phyloP scores from a whole-genome alignment of 2,329 filamentous ascomycete genomes.

The Ceratocystis harringtonii region DNA sequence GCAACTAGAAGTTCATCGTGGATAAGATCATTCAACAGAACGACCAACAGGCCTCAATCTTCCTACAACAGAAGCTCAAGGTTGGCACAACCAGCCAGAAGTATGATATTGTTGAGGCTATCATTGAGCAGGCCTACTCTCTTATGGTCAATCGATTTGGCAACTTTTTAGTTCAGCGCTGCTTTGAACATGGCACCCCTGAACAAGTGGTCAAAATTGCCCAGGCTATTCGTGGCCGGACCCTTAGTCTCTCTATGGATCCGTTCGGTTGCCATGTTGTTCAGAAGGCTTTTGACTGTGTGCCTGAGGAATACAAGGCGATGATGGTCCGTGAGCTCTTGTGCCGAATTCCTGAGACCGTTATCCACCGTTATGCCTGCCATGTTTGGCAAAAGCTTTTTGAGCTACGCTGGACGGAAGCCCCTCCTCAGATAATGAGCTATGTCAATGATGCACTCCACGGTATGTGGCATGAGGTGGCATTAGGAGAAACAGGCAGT shows the following conservation, averaged over 20 bases:
- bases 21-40: constrained; percentile 99
- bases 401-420: constrained; percentile 87
- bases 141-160: constrained; percentile 98
- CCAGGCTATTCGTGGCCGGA: constrained; percentile 84
- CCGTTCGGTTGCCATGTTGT: constrained; percentile 97
- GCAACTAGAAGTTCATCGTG: constrained; percentile 98
- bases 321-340: constrained; percentile 98
- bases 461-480: constrained; percentile 98
- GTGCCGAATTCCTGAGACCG: constrained; percentile 87
- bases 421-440: constrained; percentile 94
- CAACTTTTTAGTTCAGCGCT: constrained; percentile 95
- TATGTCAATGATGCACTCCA: constrained; percentile 89
- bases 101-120: constrained; percentile 91
- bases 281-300: constrained; percentile 95
- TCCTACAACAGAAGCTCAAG: constrained; percentile 97
- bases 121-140: constrained; percentile 85
- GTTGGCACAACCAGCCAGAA: constrained; percentile 90
- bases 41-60: constrained; percentile 97
- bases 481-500: constrained; percentile 90
- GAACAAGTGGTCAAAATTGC: constrained; percentile 94
- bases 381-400: constrained; percentile 99
- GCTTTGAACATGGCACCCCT: constrained; percentile 92
- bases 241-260: constrained; percentile 90
- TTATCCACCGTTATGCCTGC: constrained; percentile 96
- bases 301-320: constrained; percentile 93